Base-by-base conservation (phyloP, 306 rosid species). In the Vigna reflexopilosa region DNA sequence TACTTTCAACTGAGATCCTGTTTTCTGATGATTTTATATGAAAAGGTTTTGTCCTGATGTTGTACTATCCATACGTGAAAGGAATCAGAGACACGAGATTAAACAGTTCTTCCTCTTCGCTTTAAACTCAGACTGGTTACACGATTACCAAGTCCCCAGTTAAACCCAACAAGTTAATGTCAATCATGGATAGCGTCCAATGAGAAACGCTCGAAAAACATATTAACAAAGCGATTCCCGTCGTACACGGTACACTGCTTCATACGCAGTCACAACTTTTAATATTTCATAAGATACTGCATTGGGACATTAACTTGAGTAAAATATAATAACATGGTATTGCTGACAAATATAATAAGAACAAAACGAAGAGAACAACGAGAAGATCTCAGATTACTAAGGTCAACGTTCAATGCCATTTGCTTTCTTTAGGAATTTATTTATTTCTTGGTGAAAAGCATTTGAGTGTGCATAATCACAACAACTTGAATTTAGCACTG, bases 191-290 rank as follows among this genome's bases (percentile, higher is more conserved):
- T 81, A 76, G 42, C 16, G 15, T 81, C 73, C 77, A 81, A 49
- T 59, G 9, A 50, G 67, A 76, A 69, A 81, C 77, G 36, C 49
- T 75, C 81, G 49, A 68, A 68, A 68, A 48, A 40, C 56, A 9
- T 80, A 26, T 20, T 56, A 55, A 34, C 70, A 50, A 66, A 80
- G 11, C 72, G 15, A 20, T 72, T 48, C 30, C 76, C 51, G 16
- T 12, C 56, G 40, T 56, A 62, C 77, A 44, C 67, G 7, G 75
- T 56, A 62, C 77, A 30, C 67, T 7, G 75, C 34, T 75, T 52
- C 72, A 54, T 70, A 22, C 40, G 63, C 70, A 56, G 47, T 30
- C 45, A 24, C 63, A 16, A 24, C 9, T 70, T 70, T 69, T 32
- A 26, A 17, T 11, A n/a, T 19, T 54, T 32, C 44, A 10, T 45